These are phyloP conservation scores for Myxozyma neglecta DNA, from an alignment of 805 yeast species.

Conservation along the genomic window DNA sequence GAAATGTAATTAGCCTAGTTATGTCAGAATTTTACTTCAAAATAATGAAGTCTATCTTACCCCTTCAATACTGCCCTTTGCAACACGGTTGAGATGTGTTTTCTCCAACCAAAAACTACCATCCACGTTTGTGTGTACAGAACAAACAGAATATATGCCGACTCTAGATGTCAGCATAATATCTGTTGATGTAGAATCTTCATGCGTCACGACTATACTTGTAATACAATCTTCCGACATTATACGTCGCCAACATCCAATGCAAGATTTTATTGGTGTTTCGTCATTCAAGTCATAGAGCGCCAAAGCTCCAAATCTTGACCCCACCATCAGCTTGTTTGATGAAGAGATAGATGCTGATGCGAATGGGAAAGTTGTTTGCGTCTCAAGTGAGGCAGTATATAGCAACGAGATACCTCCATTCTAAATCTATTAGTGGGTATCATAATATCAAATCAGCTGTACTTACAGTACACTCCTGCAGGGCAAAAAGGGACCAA, in stretches of 20 bases:
- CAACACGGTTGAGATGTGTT: conserved; percentile 59
- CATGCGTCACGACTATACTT: neutral
- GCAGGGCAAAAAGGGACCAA: conserved; percentile 48
- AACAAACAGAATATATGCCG: conserved; percentile 23
- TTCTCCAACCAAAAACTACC: conserved; percentile 33
- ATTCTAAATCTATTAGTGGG: neutral
- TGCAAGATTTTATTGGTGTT: neutral
- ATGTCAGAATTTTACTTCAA: neutral
- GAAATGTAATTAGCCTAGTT: conserved; percentile 14
- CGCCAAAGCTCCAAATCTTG: conserved; percentile 67
- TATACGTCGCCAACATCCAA: conserved; percentile 20
- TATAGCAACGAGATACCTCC: neutral
- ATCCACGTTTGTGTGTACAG: neutral
- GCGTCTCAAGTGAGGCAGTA: conserved; percentile 35
- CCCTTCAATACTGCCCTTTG: conserved; percentile 83
- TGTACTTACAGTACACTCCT: neutral
- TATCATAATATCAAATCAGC: neutral
- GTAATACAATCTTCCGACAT: conserved; percentile 30
- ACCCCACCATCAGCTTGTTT: conserved; percentile 58
- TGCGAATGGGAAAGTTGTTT: conserved; percentile 58
- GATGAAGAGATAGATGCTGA: conserved; percentile 49
- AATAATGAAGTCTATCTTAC: conserved; percentile 29
- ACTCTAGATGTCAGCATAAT: conserved; percentile 24
- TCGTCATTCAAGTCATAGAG: conserved; percentile 44
- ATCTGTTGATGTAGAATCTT: neutral